Evolutionary conservation across 2,329 filamentous ascomycete species (phyloP).

Genomic region (Sclerotinia minor): DNA sequence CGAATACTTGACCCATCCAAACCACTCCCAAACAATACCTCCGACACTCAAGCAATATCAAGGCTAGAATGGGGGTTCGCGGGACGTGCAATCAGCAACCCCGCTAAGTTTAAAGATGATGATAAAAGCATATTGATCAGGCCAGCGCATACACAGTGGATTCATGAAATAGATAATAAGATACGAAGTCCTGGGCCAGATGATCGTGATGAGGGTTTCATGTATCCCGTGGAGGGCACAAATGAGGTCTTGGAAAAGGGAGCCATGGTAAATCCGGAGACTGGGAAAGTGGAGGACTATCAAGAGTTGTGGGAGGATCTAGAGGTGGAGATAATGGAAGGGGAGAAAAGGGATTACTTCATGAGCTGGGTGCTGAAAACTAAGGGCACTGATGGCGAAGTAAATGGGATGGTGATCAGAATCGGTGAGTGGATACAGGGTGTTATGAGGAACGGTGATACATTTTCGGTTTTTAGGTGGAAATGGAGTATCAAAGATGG

Average conservation of each 20-base stretch:
- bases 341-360: constrained; percentile 20
- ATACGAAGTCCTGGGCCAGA: constrained; percentile 28
- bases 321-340: constrained; percentile 17
- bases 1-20: constrained; percentile 33
- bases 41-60: constrained; percentile 23
- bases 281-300: constrained; percentile 38
- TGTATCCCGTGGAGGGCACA: constrained; percentile 34
- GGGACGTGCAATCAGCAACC: constrained; percentile 28
- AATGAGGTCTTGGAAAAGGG: constrained; percentile 39
- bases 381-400: constrained; percentile 16
- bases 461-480: constrained; percentile 30
- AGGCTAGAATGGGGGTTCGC: constrained; percentile 41
- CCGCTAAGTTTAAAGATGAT: constrained; percentile 25
- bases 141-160: constrained; percentile 37
- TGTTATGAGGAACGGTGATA: constrained; percentile 30
- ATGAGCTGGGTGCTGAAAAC: constrained; percentile 33
- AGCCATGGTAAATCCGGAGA: constrained; percentile 37
- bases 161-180: constrained; percentile 37
- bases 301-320: constrained; percentile 43
- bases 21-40: constrained; percentile 11
- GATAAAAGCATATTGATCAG: constrained; percentile 26
- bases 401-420: constrained; percentile 32
- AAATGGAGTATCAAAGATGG: constrained; percentile 28
- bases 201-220: constrained; percentile 40
- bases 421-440: constrained; percentile 32